A percentile compares a stretch with the other conserved stretches of the same genome.
phyloP scores from a whole-genome alignment of 1,139 yeast species.

The Zygosaccharomyces pseudobailii region DNA sequence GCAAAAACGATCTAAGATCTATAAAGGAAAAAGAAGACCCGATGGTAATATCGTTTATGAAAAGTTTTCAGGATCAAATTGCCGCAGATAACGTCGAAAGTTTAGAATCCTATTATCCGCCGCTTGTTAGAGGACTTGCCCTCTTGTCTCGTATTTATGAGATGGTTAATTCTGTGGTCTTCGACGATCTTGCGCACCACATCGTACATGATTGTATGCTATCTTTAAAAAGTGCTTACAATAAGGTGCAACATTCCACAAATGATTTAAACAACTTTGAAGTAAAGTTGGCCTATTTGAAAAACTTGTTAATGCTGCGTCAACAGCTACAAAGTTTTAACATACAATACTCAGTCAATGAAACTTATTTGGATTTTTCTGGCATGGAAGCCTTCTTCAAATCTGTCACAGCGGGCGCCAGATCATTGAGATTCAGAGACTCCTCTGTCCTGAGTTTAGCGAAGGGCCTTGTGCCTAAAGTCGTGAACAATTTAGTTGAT shows the following conservation, averaged over 20 bases:
- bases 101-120: constrained; percentile 56
- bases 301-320: constrained; percentile 65
- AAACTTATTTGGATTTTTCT: constrained; percentile 73
- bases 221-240: constrained; percentile 52
- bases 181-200: constrained; percentile 86
- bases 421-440: constrained; percentile 20
- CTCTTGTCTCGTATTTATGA: constrained; percentile 76
- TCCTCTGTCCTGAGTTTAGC: constrained; percentile 49
- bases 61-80: constrained; percentile 12
- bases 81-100: constrained; percentile 10
- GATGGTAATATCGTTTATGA: constrained; percentile 19
- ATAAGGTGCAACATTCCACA: constrained; percentile 37
- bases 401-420: constrained; percentile 34
- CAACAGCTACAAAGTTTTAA: constrained; percentile 75
- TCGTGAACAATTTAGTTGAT: constrained; percentile 81
- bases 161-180: constrained; percentile 66
- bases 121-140: constrained; percentile 65
- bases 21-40: constrained; percentile 19
- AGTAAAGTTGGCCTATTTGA: constrained; percentile 62
- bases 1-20: constrained; percentile 30
- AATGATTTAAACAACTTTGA: constrained; percentile 46
- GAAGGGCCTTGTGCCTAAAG: constrained; percentile 69
- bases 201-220: constrained; percentile 74
- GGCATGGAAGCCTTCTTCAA: constrained; percentile 60
- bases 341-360: constrained; percentile 68